Evolutionary conservation across 371 early-diverging fungal species (phyloP).

Genomic region (Mucor lusitanicus): DNA sequence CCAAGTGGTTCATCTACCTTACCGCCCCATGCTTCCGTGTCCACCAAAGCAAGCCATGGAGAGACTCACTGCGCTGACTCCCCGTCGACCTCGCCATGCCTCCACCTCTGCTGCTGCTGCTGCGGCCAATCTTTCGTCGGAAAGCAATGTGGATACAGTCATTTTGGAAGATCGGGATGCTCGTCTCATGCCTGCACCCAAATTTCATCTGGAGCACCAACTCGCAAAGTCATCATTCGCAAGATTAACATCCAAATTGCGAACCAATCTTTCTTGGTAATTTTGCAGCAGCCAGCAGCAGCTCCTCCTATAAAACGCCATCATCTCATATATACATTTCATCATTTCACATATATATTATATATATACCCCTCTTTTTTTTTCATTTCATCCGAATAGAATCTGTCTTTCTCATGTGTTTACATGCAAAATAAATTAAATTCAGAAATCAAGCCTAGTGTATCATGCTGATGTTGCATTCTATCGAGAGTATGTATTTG

Average conservation of each 20-base stretch:
- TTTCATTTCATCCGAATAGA: neutral
- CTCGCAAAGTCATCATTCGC: neutral
- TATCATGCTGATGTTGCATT: neutral
- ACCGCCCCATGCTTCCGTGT: constrained; percentile 13
- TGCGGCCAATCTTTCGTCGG: neutral
- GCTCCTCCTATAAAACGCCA: neutral
- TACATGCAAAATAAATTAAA: neutral
- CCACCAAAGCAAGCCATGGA: neutral
- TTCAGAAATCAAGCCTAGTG: neutral
- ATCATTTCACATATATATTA: neutral
- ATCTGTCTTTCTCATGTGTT: neutral
- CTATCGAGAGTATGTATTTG: neutral
- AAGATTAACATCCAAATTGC: neutral
- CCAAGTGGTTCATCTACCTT: constrained; percentile 4
- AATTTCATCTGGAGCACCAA: neutral
- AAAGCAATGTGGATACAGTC: neutral
- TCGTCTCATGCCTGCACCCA: neutral
- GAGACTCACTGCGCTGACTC: neutral
- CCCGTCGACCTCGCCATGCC: neutral
- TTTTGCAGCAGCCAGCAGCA: neutral
- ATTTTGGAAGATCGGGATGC: neutral
- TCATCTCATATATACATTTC: neutral
- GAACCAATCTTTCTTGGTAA: neutral
- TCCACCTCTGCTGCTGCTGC: neutral
- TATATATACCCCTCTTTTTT: neutral